Evolutionary conservation across 352 stramenopile genomes (phyloP).

Genomic region (Globisporangium orthogonon): DNA sequence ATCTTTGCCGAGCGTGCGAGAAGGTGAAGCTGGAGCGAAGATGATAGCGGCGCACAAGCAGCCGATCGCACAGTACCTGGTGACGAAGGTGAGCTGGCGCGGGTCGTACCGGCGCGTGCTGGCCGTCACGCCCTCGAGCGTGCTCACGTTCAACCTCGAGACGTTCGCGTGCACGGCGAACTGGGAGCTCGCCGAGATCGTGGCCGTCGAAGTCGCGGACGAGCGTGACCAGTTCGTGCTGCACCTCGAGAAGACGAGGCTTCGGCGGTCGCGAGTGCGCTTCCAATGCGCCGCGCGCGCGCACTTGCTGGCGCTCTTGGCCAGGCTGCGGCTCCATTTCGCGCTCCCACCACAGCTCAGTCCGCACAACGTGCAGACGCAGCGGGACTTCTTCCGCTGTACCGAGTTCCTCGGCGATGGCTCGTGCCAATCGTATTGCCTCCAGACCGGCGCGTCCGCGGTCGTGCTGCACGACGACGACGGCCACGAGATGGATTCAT

Average conservation of each 20-base stretch:
- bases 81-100: slow-evolving; percentile 63
- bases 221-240: slow-evolving; percentile 51
- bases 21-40: not conserved
- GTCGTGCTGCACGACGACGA: slow-evolving; percentile 52
- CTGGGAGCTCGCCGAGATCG: slow-evolving; percentile 62
- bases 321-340: slow-evolving; percentile 36
- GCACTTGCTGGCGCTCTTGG: slow-evolving; percentile 50
- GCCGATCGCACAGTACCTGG: slow-evolving; percentile 62
- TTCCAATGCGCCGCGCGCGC: slow-evolving; percentile 47
- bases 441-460: slow-evolving; percentile 43
- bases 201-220: slow-evolving; percentile 30
- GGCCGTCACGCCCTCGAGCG: slow-evolving; percentile 37
- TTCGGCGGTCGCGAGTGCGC: slow-evolving; percentile 44
- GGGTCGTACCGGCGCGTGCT: slow-evolving; percentile 55
- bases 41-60: slow-evolving; percentile 9
- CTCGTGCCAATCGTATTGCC: slow-evolving; percentile 39
- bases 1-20: too few species aligned
- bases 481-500: slow-evolving; percentile 27
- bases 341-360: slow-evolving; percentile 22
- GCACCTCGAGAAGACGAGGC: slow-evolving; percentile 54
- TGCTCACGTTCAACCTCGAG: slow-evolving; percentile 60
- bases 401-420: slow-evolving; percentile 64
- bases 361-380: not conserved
- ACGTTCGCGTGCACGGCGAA: slow-evolving; percentile 66
- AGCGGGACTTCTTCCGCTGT: slow-evolving; percentile 42